phyloP scores from a whole-genome alignment of 2,329 filamentous ascomycete genomes.

The Botrytis deweyae region DNA sequence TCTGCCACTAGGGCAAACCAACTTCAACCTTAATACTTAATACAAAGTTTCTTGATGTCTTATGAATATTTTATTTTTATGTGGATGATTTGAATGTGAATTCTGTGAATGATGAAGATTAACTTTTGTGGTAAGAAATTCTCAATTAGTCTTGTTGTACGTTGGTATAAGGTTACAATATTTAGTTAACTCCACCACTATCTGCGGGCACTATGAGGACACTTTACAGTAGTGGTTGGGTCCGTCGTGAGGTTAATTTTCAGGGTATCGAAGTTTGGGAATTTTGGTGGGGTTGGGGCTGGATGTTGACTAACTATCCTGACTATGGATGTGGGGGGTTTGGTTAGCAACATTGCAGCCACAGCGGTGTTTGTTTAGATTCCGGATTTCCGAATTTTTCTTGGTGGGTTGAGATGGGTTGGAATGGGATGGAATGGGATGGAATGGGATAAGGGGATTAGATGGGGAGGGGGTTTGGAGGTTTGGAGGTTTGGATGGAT shows the following conservation, averaged over 20 bases:
- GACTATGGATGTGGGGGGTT: background rate
- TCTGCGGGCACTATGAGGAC: conserved; percentile 1
- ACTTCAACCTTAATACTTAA: conserved; percentile 40
- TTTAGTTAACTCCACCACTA: background rate
- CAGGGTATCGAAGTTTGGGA: background rate
- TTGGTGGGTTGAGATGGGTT: background rate
- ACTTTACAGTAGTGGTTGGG: background rate
- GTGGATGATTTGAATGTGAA: background rate
- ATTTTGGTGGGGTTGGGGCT: background rate
- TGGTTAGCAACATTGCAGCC: background rate
- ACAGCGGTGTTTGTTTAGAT: background rate
- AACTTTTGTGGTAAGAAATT: background rate
- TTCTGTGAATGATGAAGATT: background rate
- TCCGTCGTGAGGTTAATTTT: background rate
- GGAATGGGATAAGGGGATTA: too few species aligned
- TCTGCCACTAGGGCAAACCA: conserved; percentile 42
- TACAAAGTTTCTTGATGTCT: conserved; percentile 36
- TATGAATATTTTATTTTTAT: conserved; percentile 6
- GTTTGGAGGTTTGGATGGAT: too few species aligned
- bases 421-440: too few species aligned
- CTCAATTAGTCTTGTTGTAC: background rate
- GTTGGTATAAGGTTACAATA: conserved; percentile 1
- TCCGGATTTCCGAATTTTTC: background rate
- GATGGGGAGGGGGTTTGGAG: too few species aligned
- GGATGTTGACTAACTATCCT: background rate